Base-by-base conservation (phyloP, 345 rosid genomes). In the Sonneratia caseolaris region DNA sequence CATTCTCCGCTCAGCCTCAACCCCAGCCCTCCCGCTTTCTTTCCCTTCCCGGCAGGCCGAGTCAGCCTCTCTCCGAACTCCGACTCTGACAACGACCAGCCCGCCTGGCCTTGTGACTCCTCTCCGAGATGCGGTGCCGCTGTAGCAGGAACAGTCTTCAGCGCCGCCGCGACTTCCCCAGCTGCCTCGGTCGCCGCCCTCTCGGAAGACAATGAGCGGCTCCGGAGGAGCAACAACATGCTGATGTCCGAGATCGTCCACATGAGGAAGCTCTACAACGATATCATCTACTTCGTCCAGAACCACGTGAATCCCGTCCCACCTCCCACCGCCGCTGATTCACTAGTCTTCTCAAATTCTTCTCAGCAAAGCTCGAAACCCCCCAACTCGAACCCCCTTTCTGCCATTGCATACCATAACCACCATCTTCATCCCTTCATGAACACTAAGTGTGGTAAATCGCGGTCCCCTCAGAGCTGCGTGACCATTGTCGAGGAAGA, bases 221-320 rank as follows among this genome's bases (percentile, higher is more conserved):
- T 84, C 18, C 70, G 87, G 68, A 73, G 84, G 71, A 84, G 84
- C 75, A 84, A 84, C 79, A 75, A 67, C 56, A 73, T 81, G 77
- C 84, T 84, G 13, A 79, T 84, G 74, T 77, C 87, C 37, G 87
- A 84, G 71, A 80, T 84, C 36, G 80, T 81, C 13, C 86, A 83
- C 76, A 83, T 91, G 96, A 91, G 82, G 80, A 94, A 88, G 81
- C 97, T 91, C 37, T 91, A 91, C 84, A 87, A 87, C 71, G 97
- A 94, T 77, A 90, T 94, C 72, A 91, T 88, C 80, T 88, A 88
- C 77, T 94, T 94, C 71, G 96, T 94, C 57, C 96, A 93, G 71
- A 91, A 93, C 76, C 98, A 91, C 79, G 96, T 91, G 43, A 89
- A 89, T 86, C 92, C 97, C 7, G 96, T 85, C 21, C 67, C 85